Conservation (phyloP, 257 asterid genomes). For the Echium plantagineum region DNA sequence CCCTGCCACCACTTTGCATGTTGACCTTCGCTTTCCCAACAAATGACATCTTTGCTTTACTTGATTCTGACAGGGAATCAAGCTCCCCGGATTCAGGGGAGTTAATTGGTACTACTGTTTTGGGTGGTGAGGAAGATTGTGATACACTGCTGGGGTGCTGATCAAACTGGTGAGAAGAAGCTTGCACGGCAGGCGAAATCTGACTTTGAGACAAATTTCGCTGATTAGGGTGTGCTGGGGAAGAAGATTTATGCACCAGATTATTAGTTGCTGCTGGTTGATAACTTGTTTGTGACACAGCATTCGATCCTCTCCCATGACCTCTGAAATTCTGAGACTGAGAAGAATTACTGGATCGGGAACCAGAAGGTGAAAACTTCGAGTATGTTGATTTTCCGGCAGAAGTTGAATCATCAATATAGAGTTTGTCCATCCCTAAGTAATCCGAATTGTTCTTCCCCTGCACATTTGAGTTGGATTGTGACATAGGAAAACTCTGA, state of each 20-base stretch:
- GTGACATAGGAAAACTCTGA: conserved; percentile 29
- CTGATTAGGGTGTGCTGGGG: conserved; percentile 35
- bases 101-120: conserved; percentile 25
- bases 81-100: conserved; percentile 42
- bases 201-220: conserved; percentile 44
- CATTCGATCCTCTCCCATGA: conserved; percentile 67
- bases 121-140: conserved; percentile 60
- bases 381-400: conserved; percentile 38
- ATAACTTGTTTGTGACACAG: conserved; percentile 44
- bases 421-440: conserved; percentile 42
- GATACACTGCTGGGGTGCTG: conserved; percentile 40
- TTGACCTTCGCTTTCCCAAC: conserved; percentile 66
- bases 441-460: conserved; percentile 59
- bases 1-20: conserved; percentile 49
- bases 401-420: conserved; percentile 46
- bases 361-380: conserved; percentile 38
- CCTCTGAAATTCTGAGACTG: conserved; percentile 39
- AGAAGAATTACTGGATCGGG: conserved; percentile 27
- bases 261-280: conserved; percentile 44
- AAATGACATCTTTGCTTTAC: conserved; percentile 45
- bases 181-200: conserved; percentile 40
- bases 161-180: conserved; percentile 41
- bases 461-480: conserved; percentile 25
- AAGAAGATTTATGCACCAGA: conserved; percentile 43
- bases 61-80: conserved; percentile 45